These are phyloP conservation scores for Coffea humblotiana DNA, from an alignment of 305 asterid species.

Conservation along the genomic window DNA sequence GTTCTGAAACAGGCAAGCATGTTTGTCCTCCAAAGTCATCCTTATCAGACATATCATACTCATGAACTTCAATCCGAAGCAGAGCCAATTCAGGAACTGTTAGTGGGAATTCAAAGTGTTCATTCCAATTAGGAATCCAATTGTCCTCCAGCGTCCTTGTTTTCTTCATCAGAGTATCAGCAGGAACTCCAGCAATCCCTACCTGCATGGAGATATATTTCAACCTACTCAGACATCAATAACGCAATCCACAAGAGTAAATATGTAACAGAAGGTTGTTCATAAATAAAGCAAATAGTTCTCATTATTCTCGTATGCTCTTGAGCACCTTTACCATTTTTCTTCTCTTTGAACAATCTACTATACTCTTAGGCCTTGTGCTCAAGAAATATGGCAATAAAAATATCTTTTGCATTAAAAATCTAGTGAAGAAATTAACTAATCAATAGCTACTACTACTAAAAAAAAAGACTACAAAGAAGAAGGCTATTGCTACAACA, in stretches of 20 bases:
- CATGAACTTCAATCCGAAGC: slow-evolving; percentile 71
- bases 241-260: neutral
- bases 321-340: neutral
- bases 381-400: neutral
- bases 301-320: neutral
- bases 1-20: slow-evolving; percentile 64
- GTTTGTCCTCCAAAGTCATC: slow-evolving; percentile 85
- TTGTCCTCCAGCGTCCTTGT: slow-evolving; percentile 59
- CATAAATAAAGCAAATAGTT: neutral
- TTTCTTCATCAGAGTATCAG: slow-evolving; percentile 59
- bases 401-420: neutral
- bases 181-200: slow-evolving; percentile 77
- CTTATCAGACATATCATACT: slow-evolving; percentile 61
- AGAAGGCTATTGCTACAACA: neutral
- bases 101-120: slow-evolving; percentile 61
- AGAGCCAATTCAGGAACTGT: slow-evolving; percentile 77
- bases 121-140: slow-evolving; percentile 84
- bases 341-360: neutral
- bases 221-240: neutral
- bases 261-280: neutral
- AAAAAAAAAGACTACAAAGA: neutral
- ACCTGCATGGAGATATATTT: slow-evolving; percentile 36
- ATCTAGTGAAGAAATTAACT: neutral
- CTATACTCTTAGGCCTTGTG: neutral
- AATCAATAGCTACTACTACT: neutral